Base-by-base conservation (phyloP, 1,139 yeast species). In the Magnusiomyces clavatus region DNA sequence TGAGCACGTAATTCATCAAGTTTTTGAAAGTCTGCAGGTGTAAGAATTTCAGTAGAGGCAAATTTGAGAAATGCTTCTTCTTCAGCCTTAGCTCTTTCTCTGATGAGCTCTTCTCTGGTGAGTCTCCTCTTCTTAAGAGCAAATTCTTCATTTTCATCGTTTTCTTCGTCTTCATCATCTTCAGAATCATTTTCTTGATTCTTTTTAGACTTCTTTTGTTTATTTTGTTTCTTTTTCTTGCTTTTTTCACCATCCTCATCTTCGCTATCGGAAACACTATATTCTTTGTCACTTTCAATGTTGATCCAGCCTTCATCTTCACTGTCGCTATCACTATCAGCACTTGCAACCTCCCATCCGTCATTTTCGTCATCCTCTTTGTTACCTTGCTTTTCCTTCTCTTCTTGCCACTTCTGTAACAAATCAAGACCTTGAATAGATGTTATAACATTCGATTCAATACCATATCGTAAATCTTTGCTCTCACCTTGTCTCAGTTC, bases 21-120 rank as follows among this genome's bases (percentile, higher is more conserved):
- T 69, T 90, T 90, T 60, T 96, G 96, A 67, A 90, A 92, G 73
- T 92, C 98, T 0, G 97, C 97, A 24, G 98, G 98, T 0, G 98
- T 92, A 60, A 92, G 77, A 56, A 92, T 86, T 60, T 88, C 79
- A 16, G 83, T 74, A 2, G 90, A 74, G 43, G 94, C 82, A 45
- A 89, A 65, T 52, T 83, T 83, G 57, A 75, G 73, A 69, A 83
- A 76, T 1, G 83, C 83, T 49, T 70, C 70, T 48, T 69, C 75
- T 4, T 73, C 47, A 60, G 64, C 63, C 49, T 64, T 61, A 50
- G 62, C 56, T 44, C 47, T 44, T 44, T 44, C 47, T 16, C 11
- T 11, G 3, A 24, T 24, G 10, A 64, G 54, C 50, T 61, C 60
- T 53, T 56, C 60, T n/a, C 54, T 48, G 10, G 57, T 44, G 47